Percentiles rank a stretch among this genome's conserved stretches.
Conservation (phyloP, 306 rosid species). For the Rosa rugosa region DNA sequence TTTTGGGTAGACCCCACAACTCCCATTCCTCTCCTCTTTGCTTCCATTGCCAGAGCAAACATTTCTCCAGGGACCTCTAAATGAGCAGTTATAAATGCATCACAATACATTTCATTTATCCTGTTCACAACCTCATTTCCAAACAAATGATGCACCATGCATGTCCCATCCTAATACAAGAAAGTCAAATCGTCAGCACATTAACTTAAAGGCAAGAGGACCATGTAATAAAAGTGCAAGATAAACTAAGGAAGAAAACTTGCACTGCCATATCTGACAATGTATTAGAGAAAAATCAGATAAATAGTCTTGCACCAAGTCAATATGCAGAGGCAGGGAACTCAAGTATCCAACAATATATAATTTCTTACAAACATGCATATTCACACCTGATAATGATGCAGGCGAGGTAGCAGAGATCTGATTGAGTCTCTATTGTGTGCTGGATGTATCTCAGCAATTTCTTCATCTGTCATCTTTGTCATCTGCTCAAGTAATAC, state of each 20-base stretch:
- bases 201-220: not conserved
- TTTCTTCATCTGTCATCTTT: constrained; percentile 81
- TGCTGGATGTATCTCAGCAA: constrained; percentile 69
- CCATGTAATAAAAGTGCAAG: constrained; percentile 5
- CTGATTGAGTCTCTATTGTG: constrained; percentile 67
- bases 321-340: constrained; percentile 1
- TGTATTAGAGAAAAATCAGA: not conserved
- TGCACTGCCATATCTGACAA: not conserved
- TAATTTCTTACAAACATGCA: not conserved
- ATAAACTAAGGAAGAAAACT: not conserved
- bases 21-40: constrained; percentile 98
- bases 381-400: constrained; percentile 60
- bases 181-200: constrained; percentile 32
- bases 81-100: constrained; percentile 95
- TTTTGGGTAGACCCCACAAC: constrained; percentile 90
- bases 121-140: constrained; percentile 92
- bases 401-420: constrained; percentile 71
- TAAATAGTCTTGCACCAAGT: not conserved
- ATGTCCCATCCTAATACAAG: constrained; percentile 75
- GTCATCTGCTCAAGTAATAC: constrained; percentile 82
- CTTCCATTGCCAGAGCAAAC: constrained; percentile 98
- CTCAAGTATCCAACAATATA: not conserved
- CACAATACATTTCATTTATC: constrained; percentile 90
- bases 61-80: constrained; percentile 99
- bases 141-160: constrained; percentile 91